Conservation (phyloP, 2,329 filamentous ascomycete species). For the Thyridium curvatum region DNA sequence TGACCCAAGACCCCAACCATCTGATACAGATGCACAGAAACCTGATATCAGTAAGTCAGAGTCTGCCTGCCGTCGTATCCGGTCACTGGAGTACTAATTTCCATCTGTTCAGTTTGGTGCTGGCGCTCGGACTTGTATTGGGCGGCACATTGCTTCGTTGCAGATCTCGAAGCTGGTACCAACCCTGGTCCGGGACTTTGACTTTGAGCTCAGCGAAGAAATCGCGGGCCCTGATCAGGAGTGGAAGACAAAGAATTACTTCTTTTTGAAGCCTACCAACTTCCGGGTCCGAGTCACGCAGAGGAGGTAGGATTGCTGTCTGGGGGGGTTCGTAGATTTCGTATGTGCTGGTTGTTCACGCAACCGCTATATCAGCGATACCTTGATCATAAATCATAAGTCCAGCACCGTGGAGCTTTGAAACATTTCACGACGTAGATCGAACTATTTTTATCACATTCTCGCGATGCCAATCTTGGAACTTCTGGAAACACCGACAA, state of each 20-base stretch:
- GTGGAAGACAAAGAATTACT: conserved; percentile 29
- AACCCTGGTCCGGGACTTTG: conserved; percentile 23
- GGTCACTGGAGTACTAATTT: not conserved
- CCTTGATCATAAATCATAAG: no score
- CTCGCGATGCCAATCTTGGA: no score
- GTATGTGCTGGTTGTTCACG: no score
- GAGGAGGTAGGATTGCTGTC: no score
- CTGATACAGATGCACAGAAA: conserved; percentile 20
- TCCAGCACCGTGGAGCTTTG: no score
- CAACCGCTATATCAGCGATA: no score
- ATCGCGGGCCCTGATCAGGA: conserved; percentile 1
- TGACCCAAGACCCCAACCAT: conserved; percentile 16
- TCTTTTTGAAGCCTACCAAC: conserved; percentile 35
- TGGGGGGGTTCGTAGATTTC: no score
- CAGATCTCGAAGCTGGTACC: conserved; percentile 37
- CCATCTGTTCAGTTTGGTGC: conserved; percentile 8
- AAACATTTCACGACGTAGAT: no score
- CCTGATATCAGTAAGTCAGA: conserved; percentile 17
- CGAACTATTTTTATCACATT: no score
- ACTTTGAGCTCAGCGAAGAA: conserved; percentile 18
- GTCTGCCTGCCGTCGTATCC: not conserved
- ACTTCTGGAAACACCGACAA: no score
- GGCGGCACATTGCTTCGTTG: conserved; percentile 34
- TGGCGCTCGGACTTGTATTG: conserved; percentile 31
- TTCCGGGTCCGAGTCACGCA: conserved; percentile 21